Conservation (phyloP, 345 rosid species). For the Trapa bicornis region DNA sequence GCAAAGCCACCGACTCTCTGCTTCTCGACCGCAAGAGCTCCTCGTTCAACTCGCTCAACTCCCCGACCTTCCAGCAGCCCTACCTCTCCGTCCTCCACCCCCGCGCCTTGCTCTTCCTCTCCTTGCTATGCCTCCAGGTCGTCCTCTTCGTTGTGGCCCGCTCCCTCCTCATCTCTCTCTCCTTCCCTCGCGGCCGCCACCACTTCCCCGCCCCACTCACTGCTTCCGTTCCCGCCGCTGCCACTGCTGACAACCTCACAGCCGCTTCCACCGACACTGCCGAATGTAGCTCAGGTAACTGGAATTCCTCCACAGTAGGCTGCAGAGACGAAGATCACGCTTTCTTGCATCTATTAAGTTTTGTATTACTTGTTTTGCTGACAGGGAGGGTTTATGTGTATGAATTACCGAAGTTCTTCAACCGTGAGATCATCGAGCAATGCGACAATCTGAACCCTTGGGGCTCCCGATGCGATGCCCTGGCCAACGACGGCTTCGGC, state of each 20-base stretch:
- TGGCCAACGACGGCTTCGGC: constrained; percentile 68
- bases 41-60: constrained; percentile 26
- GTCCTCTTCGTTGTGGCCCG: constrained; percentile 44
- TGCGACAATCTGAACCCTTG: constrained; percentile 77
- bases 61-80: constrained; percentile 16
- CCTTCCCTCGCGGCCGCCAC: constrained; percentile 12
- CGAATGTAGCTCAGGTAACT: constrained; percentile 34
- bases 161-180: constrained; percentile 29
- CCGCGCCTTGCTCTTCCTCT: constrained; percentile 50
- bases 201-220: constrained; percentile 16
- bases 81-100: constrained; percentile 24
- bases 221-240: constrained; percentile 1
- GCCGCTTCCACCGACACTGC: constrained; percentile 10
- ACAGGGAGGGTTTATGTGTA: constrained; percentile 50
- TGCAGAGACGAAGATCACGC: no score
- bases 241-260: neutral
- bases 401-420: constrained; percentile 54
- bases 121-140: constrained; percentile 50
- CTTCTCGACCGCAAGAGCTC: constrained; percentile 25
- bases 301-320: neutral
- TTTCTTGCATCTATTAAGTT: no score
- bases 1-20: constrained; percentile 17
- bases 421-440: constrained; percentile 41
- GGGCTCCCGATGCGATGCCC: constrained; percentile 75
- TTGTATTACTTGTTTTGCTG: no score